Conservation (phyloP, 768 basidiomycete species). For the Trametes coccinea region DNA sequence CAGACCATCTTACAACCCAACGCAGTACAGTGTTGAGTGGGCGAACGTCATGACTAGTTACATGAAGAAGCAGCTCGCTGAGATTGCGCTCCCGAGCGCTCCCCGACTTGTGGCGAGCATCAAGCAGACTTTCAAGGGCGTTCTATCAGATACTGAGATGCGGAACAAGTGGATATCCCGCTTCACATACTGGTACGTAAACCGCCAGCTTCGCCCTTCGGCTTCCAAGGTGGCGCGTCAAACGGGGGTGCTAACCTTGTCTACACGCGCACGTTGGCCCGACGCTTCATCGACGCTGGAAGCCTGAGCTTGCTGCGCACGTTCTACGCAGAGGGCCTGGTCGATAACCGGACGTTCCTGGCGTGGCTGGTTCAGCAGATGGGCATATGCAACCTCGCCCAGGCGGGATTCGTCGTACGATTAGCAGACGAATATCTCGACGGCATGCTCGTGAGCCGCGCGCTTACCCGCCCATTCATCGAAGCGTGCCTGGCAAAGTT, state of each 20-base stretch:
- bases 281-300: neutral
- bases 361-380: constrained; percentile 80
- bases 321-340: constrained; percentile 79
- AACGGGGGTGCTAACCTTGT: constrained; percentile 10
- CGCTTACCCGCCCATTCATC: constrained; percentile 65
- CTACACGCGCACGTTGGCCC: neutral
- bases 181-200: constrained; percentile 69
- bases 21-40: constrained; percentile 85
- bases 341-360: constrained; percentile 77
- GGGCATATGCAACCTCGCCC: constrained; percentile 75
- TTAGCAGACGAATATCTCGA: constrained; percentile 81
- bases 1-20: constrained; percentile 78
- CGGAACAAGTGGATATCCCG: constrained; percentile 78
- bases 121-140: constrained; percentile 82
- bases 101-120: constrained; percentile 76
- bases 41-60: constrained; percentile 78
- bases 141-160: constrained; percentile 68
- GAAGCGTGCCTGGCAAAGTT: constrained; percentile 72
- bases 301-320: constrained; percentile 73
- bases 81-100: constrained; percentile 78
- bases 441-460: constrained; percentile 65
- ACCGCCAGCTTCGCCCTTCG: no score
- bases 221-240: neutral
- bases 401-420: constrained; percentile 72
- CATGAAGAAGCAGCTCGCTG: constrained; percentile 78